Conservation (phyloP, 2,329 filamentous ascomycete species). For the Epichloe elymi region DNA sequence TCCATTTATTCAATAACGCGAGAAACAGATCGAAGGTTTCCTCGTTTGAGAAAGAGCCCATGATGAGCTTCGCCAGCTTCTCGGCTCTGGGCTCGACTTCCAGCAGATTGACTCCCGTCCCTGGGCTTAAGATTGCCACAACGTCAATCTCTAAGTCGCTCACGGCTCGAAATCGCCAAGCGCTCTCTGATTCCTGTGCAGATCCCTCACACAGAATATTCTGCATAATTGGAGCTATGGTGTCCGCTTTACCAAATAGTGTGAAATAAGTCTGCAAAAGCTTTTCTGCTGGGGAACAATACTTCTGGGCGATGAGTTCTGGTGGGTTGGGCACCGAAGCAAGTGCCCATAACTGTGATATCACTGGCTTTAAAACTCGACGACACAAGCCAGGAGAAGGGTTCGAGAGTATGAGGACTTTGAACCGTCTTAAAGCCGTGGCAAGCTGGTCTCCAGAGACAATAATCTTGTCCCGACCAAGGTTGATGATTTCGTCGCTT, state of each 20-base stretch:
- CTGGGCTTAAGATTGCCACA: conserved; percentile 16
- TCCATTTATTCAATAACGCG: conserved; percentile 27
- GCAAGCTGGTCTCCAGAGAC: conserved; percentile 34
- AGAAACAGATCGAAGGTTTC: conserved; percentile 50
- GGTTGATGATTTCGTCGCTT: conserved; percentile 29
- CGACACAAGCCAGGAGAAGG: conserved; percentile 53
- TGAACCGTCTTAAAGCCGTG: conserved; percentile 40
- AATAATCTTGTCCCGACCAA: conserved; percentile 29
- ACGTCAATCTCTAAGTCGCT: conserved; percentile 39
- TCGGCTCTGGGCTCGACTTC: conserved; percentile 35
- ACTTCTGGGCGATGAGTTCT: conserved; percentile 22
- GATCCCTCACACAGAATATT: conserved; percentile 45
- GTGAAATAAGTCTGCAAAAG: conserved; percentile 45
- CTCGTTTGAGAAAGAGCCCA: conserved; percentile 35
- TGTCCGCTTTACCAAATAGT: conserved; percentile 38
- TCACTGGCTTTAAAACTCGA: conserved; percentile 43
- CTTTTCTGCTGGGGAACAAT: conserved; percentile 31
- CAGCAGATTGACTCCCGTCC: conserved; percentile 23
- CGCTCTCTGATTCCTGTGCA: conserved; percentile 12
- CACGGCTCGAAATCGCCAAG: conserved; percentile 40
- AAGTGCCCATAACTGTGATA: conserved; percentile 51
- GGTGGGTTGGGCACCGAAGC: conserved; percentile 33
- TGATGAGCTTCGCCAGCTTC: conserved; percentile 36
- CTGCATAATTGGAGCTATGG: conserved; percentile 34
- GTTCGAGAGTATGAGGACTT: conserved; percentile 45